Evolutionary conservation across 345 rosid genomes (phyloP).

Genomic region (Brassica cretica): DNA sequence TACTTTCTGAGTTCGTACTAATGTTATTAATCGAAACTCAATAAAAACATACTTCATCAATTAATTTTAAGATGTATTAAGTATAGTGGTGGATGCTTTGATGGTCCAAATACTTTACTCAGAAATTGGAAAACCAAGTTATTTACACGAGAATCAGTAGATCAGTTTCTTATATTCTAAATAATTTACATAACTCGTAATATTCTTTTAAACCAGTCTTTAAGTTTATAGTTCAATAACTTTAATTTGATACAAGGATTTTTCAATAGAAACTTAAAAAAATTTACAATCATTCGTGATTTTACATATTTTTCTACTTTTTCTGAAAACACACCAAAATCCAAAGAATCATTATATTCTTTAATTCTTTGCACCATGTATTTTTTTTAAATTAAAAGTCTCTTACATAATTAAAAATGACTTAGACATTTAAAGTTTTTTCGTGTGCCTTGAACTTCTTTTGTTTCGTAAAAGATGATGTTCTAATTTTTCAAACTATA

Average conservation of each 20-base stretch:
- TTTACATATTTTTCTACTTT: neutral
- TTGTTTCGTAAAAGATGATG: neutral
- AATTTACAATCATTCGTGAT: neutral
- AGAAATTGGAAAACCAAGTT: neutral
- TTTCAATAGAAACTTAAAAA: neutral
- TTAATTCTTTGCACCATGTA: neutral
- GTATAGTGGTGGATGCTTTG: neutral
- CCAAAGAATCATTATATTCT: neutral
- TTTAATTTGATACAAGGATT: neutral
- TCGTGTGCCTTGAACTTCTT: neutral
- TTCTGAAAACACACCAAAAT: neutral
- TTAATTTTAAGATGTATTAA: neutral
- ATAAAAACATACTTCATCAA: neutral
- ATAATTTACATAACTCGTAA: neutral
- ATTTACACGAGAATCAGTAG: neutral
- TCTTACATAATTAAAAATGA: neutral
- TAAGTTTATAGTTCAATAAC: neutral
- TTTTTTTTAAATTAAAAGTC: neutral
- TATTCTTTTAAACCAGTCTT: neutral
- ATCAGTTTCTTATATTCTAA: neutral
- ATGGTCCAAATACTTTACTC: neutral
- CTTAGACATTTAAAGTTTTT: no score
- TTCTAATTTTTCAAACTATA: neutral
- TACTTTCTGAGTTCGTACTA: constrained; percentile 21
- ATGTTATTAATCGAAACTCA: neutral